Conservation (phyloP, 306 rosid species). For the Fragaria ananassa region DNA sequence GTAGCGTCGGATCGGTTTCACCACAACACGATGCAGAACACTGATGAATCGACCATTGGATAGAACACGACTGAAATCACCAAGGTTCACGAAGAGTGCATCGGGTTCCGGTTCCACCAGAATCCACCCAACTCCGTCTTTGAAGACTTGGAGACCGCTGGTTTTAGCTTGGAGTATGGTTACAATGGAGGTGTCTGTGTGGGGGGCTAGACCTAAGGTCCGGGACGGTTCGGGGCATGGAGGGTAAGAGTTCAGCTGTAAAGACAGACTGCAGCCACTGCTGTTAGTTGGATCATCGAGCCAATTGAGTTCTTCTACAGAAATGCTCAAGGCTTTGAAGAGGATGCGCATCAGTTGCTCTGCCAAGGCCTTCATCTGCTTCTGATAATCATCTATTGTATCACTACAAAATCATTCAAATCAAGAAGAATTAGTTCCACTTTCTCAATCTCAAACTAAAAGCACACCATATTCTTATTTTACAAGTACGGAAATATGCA, state of each 20-base stretch:
- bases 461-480: too few relatives aligned
- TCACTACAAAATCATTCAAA: not conserved
- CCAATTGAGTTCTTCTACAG: not conserved
- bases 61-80: constrained; percentile 56
- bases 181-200: not conserved
- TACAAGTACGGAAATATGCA: not conserved
- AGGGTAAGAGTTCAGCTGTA: not conserved
- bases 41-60: constrained; percentile 49
- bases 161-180: constrained; percentile 33
- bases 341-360: not conserved
- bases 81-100: constrained; percentile 50
- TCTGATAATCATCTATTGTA: not conserved
- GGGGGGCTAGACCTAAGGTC: not conserved
- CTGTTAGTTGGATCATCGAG: not conserved
- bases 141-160: constrained; percentile 57
- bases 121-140: constrained; percentile 54
- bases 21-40: constrained; percentile 56
- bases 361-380: not conserved
- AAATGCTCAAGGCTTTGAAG: not conserved
- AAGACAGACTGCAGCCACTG: not conserved
- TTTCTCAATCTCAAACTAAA: too few relatives aligned
- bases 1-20: constrained; percentile 35
- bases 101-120: constrained; percentile 37
- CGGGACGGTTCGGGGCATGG: not conserved
- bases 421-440: not conserved